phyloP scores from a whole-genome alignment of 805 yeast species.

The Pichia sporocuriosa region DNA sequence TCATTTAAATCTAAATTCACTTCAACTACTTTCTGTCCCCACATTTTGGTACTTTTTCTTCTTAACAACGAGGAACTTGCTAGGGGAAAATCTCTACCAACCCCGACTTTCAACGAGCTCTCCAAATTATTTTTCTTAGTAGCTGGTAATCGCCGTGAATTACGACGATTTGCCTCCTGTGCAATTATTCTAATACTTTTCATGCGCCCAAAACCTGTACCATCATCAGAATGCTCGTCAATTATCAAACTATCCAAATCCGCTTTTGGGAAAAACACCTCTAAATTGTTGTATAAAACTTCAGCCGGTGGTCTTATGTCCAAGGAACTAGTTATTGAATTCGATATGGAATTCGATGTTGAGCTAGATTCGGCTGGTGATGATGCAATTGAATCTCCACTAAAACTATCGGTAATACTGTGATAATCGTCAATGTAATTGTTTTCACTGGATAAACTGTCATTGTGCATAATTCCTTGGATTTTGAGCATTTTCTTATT shows the following conservation, averaged over 20 bases:
- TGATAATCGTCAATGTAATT: neutral
- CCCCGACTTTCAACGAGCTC: too few relatives aligned
- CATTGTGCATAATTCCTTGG: too few relatives aligned
- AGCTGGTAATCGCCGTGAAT: slow-evolving; percentile 2
- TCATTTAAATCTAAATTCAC: slow-evolving; percentile 61
- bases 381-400: neutral
- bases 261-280: slow-evolving; percentile 84
- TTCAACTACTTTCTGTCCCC: slow-evolving; percentile 94
- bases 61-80: slow-evolving; percentile 38
- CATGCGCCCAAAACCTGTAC: slow-evolving; percentile 52
- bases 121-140: too few relatives aligned
- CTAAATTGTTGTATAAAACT: slow-evolving; percentile 85
- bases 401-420: neutral
- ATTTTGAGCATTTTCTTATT: too few relatives aligned
- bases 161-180: slow-evolving; percentile 70
- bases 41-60: slow-evolving; percentile 85
- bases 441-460: neutral
- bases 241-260: slow-evolving; percentile 89
- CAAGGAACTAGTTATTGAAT: slow-evolving; percentile 28
- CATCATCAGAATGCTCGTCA: slow-evolving; percentile 41
- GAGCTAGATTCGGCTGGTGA: slow-evolving; percentile 10
- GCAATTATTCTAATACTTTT: slow-evolving; percentile 93
- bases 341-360: slow-evolving; percentile 17
- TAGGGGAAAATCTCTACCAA: neutral
- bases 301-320: slow-evolving; percentile 93